A percentile compares a stretch with the other conserved stretches of the same genome.
phyloP scores from a whole-genome alignment of 2,329 filamentous ascomycete species.

The Stagonosporopsis cucurbitacearum region DNA sequence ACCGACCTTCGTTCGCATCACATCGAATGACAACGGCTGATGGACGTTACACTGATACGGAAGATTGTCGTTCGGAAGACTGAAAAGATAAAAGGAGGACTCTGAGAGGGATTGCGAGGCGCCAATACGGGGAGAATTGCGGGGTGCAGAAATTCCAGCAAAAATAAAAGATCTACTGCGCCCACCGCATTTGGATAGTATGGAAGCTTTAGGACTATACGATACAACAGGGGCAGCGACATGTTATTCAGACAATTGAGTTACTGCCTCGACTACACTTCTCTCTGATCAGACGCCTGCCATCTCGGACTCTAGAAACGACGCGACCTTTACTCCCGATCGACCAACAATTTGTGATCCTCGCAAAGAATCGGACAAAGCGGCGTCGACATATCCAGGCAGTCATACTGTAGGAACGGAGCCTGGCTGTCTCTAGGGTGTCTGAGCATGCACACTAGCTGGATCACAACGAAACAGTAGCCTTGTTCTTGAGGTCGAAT shows the following conservation, averaged over 20 bases:
- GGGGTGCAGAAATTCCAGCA: background rate
- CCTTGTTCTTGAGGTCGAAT: background rate
- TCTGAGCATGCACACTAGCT: slow-evolving; percentile 2
- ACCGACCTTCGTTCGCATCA: background rate
- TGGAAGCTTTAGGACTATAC: background rate
- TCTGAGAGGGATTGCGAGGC: background rate
- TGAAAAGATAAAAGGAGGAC: background rate
- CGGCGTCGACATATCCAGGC: background rate
- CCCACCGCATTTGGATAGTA: background rate
- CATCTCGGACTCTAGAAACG: too few relatives aligned
- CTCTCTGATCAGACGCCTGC: too few relatives aligned
- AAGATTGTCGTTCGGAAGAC: background rate
- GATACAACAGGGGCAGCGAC: background rate
- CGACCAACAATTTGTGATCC: too few relatives aligned
- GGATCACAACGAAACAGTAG: background rate
- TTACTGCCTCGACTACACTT: background rate
- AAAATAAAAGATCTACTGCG: background rate
- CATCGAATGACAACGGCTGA: background rate
- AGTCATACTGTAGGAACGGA: background rate
- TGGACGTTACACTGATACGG: background rate
- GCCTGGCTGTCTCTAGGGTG: background rate
- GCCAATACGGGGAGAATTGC: background rate
- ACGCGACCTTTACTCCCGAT: too few relatives aligned
- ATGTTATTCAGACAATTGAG: background rate
- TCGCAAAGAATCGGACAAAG: too few relatives aligned